These are phyloP conservation scores for Apiotrichum mycotoxinovorans DNA, from an alignment of 1,284 basidiomycete species.

Conservation along the genomic window DNA sequence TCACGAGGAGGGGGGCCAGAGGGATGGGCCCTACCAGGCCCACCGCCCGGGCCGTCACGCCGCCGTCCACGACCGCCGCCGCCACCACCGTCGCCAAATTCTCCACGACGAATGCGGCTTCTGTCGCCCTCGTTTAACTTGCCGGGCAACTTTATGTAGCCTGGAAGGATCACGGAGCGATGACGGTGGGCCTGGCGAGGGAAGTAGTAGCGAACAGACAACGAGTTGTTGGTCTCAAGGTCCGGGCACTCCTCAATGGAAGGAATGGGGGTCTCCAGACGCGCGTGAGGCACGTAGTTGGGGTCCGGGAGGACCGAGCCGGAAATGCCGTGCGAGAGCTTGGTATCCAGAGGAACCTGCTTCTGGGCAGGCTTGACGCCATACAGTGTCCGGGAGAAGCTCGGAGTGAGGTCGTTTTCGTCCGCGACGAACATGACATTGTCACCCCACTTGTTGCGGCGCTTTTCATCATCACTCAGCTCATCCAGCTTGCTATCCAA, in stretches of 20 bases:
- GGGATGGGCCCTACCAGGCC: slow-evolving; percentile 42
- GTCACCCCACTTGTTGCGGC: slow-evolving; percentile 80
- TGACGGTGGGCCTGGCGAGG: slow-evolving; percentile 82
- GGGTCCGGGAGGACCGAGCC: slow-evolving; percentile 80
- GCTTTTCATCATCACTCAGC: slow-evolving; percentile 75
- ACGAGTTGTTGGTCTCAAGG: slow-evolving; percentile 77
- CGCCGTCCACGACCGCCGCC: slow-evolving; percentile 34
- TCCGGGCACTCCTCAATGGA: slow-evolving; percentile 57
- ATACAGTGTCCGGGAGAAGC: slow-evolving; percentile 75
- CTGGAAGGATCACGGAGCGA: slow-evolving; percentile 75
- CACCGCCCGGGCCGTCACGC: slow-evolving; percentile 34
- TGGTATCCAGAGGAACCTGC: slow-evolving; percentile 61
- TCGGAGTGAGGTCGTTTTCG: slow-evolving; percentile 78
- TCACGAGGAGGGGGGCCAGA: background rate
- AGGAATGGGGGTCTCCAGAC: slow-evolving; percentile 72
- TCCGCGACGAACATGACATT: slow-evolving; percentile 82
- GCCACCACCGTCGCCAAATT: slow-evolving; percentile 25
- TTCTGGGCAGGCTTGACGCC: slow-evolving; percentile 71
- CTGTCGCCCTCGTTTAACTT: slow-evolving; percentile 70
- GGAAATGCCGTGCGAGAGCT: slow-evolving; percentile 70
- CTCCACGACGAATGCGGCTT: slow-evolving; percentile 59
- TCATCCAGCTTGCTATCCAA: slow-evolving; percentile 71
- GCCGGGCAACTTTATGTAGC: slow-evolving; percentile 61
- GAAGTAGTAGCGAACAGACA: slow-evolving; percentile 86
- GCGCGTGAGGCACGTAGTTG: slow-evolving; percentile 84